Base-by-base conservation (phyloP, 345 rosid genomes). In the Eutrema yunnanense region DNA sequence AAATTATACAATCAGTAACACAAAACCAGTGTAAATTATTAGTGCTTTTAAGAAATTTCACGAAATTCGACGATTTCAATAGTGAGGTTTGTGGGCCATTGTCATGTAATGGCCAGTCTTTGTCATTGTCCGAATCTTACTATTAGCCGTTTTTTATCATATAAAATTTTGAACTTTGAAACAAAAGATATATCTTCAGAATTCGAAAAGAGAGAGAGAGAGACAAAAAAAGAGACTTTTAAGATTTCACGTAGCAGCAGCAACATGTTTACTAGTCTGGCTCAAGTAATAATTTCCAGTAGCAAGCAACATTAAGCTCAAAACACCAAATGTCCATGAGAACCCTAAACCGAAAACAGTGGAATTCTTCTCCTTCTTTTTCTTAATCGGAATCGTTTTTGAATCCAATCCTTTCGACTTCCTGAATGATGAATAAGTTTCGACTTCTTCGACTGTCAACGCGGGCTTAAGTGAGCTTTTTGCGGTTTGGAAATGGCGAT, bases 401-500 rank as follows among this genome's bases (percentile, higher is more conserved):
- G 66, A 5, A 50, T 9, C 4, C 0, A 27, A 33, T 47, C 22
- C 29, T 63, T 64, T 70, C 2, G 59, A 50, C 81, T 83, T 88
- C 79, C 71, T 73, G 62, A 84, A 92, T 16, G 88, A 87, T 57
- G 93, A 80, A 71, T 92, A 92, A 5, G 79, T 65, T 57, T 85
- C 86, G 3, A 88, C 75, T 57, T 87, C 96, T 32, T 76, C 85
- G 10, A 65, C 68, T 0, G 97, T 88, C 71, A 95, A 72, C 30
- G 96, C 90, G 3, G 99, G 97, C 76, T 85, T 89, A 29, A 92
- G 80, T 0, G 97, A 86, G 32, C 29, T 76, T 81, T 82, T 84
- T 0, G 82, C 99, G 0, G 79, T 67, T 77, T 77, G 84, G 74
- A 95, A 95, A 84, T 90, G 99, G 13, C 71, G 83, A 34, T 87